phyloP scores from a whole-genome alignment of 2,329 filamentous ascomycete genomes.

The Apiospora marii region DNA sequence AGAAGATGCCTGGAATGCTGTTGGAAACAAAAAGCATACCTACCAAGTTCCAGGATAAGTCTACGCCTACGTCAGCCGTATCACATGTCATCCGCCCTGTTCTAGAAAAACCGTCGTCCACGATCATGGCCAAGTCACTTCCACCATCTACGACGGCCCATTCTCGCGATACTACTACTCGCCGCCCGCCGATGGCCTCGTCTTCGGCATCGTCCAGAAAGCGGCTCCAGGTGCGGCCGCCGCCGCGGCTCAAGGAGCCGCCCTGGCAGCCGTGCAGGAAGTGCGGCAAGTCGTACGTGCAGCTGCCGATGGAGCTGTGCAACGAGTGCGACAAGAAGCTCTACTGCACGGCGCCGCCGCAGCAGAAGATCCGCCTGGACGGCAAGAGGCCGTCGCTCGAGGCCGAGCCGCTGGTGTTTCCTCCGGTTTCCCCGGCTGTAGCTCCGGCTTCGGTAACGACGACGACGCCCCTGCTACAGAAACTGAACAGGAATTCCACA shows the following conservation, averaged over 20 bases:
- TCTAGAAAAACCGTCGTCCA: not conserved
- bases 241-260: not conserved
- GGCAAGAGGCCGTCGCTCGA: conserved; percentile 12
- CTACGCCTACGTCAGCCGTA: conserved; percentile 2
- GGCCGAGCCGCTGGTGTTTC: conserved; percentile 6
- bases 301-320: conserved; percentile 11
- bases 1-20: conserved; percentile 5
- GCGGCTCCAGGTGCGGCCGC: not conserved
- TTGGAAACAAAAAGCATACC: not conserved
- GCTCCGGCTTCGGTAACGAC: no score
- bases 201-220: not conserved
- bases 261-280: conserved; percentile 23
- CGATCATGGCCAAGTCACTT: not conserved
- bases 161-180: not conserved
- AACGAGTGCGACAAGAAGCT: conserved; percentile 15
- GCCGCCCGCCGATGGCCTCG: not conserved
- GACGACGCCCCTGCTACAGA: not conserved
- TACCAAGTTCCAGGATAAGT: not conserved
- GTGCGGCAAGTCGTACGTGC: conserved; percentile 22
- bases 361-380: conserved; percentile 13
- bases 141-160: not conserved
- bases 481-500: not conserved
- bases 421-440: not conserved
- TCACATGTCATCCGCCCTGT: not conserved
- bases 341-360: not conserved